Evolutionary conservation across 2,329 filamentous ascomycete species (phyloP).

Genomic region (Rhytidhysteron rufulum): DNA sequence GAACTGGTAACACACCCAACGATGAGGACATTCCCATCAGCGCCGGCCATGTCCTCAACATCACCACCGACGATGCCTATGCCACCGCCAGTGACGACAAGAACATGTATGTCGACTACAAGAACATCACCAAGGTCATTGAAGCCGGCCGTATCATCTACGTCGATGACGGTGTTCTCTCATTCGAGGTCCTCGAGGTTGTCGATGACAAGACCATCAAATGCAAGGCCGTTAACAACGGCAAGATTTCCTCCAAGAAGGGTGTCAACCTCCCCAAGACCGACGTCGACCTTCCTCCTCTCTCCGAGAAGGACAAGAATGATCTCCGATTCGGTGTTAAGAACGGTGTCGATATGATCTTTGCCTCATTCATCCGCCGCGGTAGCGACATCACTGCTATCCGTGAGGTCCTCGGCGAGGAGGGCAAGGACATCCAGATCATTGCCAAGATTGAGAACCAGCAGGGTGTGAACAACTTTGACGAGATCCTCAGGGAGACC

Average conservation of each 20-base stretch:
- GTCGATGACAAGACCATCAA: slow-evolving; percentile 85
- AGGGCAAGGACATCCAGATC: slow-evolving; percentile 96
- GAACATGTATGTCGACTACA: slow-evolving; percentile 99
- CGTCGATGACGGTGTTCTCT: slow-evolving; percentile 96
- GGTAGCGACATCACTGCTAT: slow-evolving; percentile 92
- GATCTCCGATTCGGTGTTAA: slow-evolving; percentile 95
- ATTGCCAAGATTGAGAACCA: slow-evolving; percentile 99
- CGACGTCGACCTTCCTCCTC: slow-evolving; percentile 92
- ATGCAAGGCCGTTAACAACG: slow-evolving; percentile 89
- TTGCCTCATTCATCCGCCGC: slow-evolving; percentile 95
- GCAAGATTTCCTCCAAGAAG: slow-evolving; percentile 98
- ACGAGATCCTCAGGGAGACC: slow-evolving; percentile 90
- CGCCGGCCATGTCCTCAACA: slow-evolving; percentile 81
- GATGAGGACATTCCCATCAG: slow-evolving; percentile 77
- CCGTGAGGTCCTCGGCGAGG: slow-evolving; percentile 82
- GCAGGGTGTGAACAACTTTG: slow-evolving; percentile 99
- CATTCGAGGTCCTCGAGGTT: slow-evolving; percentile 87
- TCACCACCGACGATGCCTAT: slow-evolving; percentile 95
- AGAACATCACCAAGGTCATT: slow-evolving; percentile 99
- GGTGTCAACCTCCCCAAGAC: slow-evolving; percentile 99
- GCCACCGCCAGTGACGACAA: slow-evolving; percentile 77
- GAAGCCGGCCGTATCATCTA: slow-evolving; percentile 88
- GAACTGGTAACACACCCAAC: slow-evolving; percentile 69
- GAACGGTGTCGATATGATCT: slow-evolving; percentile 99
- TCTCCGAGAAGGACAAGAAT: slow-evolving; percentile 96